Evolutionary conservation across 2,329 filamentous ascomycete genomes (phyloP).

Genomic region (Hypoxylon sp.): DNA sequence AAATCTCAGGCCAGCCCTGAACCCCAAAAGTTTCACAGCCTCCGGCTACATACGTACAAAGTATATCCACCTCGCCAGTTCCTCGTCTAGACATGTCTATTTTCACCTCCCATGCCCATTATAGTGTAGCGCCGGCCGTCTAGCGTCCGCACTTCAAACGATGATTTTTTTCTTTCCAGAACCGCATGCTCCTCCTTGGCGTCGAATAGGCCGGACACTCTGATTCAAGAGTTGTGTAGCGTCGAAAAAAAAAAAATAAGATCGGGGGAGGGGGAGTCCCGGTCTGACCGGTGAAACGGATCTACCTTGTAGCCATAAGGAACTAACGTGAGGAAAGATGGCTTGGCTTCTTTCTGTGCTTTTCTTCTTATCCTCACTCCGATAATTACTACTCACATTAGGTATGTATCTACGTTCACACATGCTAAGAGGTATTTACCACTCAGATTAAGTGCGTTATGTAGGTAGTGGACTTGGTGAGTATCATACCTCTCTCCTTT

Average conservation of each 20-base stretch:
- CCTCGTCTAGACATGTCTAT: no score
- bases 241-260: constrained; percentile 7
- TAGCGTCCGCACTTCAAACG: constrained; percentile 11
- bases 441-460: neutral
- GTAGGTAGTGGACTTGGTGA: no score
- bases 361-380: no score
- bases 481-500: no score
- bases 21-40: constrained; percentile 2
- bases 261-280: neutral
- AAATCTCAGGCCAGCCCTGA: constrained; percentile 1
- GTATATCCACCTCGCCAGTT: neutral
- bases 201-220: constrained; percentile 4
- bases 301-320: neutral
- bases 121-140: neutral
- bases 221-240: constrained; percentile 21
- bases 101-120: neutral
- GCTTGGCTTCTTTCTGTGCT: no score
- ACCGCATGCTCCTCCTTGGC: constrained; percentile 16
- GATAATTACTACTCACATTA: neutral
- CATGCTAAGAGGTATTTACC: no score
- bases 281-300: constrained; percentile 19
- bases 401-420: no score
- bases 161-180: constrained; percentile 27
- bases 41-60: no score
- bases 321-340: neutral